Evolutionary conservation across 257 asterid species (phyloP).

Genomic region (Penstemon davidsonii): DNA sequence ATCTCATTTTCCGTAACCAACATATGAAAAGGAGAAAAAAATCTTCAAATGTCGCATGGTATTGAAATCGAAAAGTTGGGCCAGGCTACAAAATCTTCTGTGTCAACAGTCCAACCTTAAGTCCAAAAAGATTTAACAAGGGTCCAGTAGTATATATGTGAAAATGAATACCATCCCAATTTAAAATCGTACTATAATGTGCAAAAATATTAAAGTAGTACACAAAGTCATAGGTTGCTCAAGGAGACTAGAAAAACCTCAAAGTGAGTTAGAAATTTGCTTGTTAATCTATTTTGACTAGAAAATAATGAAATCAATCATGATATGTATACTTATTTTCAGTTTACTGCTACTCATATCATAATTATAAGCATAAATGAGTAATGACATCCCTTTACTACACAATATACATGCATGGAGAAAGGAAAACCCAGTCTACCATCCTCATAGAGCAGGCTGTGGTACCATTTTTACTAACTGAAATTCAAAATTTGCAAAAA

Average conservation of each 20-base stretch:
- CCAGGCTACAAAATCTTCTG: neutral
- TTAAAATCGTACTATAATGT: no score
- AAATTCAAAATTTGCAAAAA: neutral
- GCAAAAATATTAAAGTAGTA: neutral
- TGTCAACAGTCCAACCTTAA: neutral
- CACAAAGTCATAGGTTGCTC: neutral
- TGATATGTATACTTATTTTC: neutral
- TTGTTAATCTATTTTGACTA: neutral
- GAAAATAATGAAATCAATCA: slow-evolving; percentile 10
- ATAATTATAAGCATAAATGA: neutral
- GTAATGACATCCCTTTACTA: neutral
- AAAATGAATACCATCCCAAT: neutral
- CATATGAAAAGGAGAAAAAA: neutral
- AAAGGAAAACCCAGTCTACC: neutral
- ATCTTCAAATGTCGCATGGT: neutral
- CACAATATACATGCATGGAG: no score
- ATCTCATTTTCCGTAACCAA: neutral
- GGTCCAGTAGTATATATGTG: neutral
- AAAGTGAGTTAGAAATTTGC: neutral
- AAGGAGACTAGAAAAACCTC: slow-evolving; percentile 5
- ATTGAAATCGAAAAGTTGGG: slow-evolving; percentile 1
- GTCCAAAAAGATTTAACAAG: neutral
- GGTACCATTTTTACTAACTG: neutral
- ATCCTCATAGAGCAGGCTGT: neutral
- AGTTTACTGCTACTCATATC: neutral